Conservation (phyloP, 139 green algal genomes). For the Chlorella sp. region DNA sequence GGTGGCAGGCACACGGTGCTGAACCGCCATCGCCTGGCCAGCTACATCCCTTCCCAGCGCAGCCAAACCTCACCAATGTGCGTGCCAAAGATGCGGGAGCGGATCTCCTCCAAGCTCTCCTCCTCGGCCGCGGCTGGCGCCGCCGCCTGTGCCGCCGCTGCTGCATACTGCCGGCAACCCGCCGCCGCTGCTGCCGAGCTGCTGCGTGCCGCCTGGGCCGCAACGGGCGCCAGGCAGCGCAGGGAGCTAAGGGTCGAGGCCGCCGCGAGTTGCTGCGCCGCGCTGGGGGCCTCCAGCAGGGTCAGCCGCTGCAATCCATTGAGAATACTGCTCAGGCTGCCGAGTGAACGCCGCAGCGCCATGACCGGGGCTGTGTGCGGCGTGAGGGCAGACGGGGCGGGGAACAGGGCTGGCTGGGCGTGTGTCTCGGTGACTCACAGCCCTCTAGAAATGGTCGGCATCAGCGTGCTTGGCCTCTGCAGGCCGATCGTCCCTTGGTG, state of each 20-base stretch:
- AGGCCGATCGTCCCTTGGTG: no score
- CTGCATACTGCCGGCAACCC: not conserved
- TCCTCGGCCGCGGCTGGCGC: constrained; percentile 9
- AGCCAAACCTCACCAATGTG: constrained; percentile 50
- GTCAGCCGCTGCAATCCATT: not conserved
- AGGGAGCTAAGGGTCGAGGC: constrained; percentile 14
- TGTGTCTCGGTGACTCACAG: no score
- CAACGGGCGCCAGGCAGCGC: not conserved
- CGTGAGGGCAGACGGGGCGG: no score
- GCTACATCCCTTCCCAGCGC: not conserved
- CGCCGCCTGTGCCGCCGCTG: not conserved
- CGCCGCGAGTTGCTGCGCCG: not conserved
- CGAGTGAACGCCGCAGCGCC: not conserved
- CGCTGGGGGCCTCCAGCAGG: not conserved
- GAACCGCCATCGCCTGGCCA: not conserved
- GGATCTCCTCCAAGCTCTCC: constrained; percentile 61
- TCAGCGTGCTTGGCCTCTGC: no score
- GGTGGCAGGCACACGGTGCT: no score
- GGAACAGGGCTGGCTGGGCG: no score
- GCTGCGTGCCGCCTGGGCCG: not conserved
- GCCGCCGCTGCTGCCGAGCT: not conserved
- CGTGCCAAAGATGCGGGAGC: constrained; percentile 72
- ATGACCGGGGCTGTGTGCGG: not conserved
- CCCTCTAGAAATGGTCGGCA: no score
- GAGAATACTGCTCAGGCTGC: constrained; percentile 6